These are phyloP conservation scores for Russula abietina DNA, from an alignment of 768 basidiomycete genomes.

Conservation along the genomic window DNA sequence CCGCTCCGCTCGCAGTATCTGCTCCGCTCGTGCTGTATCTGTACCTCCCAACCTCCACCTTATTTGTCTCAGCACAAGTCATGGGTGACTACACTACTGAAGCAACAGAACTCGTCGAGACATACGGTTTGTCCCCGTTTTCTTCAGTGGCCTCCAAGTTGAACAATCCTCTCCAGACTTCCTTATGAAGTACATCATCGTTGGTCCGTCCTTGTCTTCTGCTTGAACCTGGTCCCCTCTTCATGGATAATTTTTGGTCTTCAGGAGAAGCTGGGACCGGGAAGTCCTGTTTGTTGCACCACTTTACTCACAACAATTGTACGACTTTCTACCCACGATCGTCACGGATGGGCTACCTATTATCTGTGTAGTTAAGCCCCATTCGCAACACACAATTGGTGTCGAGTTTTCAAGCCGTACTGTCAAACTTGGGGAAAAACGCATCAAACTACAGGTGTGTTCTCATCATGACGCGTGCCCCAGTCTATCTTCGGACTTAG, in stretches of 20 bases:
- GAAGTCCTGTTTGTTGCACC: constrained; percentile 94
- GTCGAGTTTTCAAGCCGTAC: constrained; percentile 97
- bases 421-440: constrained; percentile 87
- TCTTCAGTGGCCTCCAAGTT: background rate
- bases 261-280: constrained; percentile 94
- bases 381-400: constrained; percentile 96
- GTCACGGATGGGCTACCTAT: constrained; percentile 3
- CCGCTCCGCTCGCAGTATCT: background rate
- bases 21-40: too few species aligned
- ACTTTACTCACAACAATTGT: constrained; percentile 96
- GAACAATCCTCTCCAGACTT: constrained; percentile 57
- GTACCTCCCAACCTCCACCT: background rate
- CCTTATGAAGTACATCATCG: constrained; percentile 97
- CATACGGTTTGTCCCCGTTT: constrained; percentile 59
- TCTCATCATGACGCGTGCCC: background rate
- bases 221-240: background rate
- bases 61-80: constrained; percentile 34
- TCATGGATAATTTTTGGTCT: background rate
- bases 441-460: constrained; percentile 88
- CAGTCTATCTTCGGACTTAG: background rate
- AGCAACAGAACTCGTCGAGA: constrained; percentile 89
- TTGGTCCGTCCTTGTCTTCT: constrained; percentile 49
- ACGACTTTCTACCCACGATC: constrained; percentile 32
- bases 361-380: constrained; percentile 72
- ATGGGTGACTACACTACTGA: constrained; percentile 67